These are phyloP conservation scores for Myochromella boudieri DNA, from an alignment of 768 basidiomycete genomes.

Conservation along the genomic window DNA sequence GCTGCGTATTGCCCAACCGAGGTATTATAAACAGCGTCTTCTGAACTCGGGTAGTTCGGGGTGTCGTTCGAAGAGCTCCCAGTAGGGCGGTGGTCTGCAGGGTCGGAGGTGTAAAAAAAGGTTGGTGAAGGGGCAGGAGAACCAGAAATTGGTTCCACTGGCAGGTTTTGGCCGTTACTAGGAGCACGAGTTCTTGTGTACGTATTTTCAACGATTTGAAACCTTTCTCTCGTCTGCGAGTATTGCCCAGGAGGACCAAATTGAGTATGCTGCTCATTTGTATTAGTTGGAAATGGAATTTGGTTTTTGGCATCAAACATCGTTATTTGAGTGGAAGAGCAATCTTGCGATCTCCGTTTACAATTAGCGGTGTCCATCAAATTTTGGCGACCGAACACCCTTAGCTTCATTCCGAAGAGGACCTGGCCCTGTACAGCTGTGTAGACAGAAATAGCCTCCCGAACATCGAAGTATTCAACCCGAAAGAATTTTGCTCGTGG, in stretches of 20 bases:
- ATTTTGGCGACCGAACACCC: slow-evolving; percentile 33
- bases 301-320: slow-evolving; percentile 5
- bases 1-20: slow-evolving; percentile 20
- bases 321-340: background rate
- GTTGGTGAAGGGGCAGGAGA: slow-evolving; percentile 29
- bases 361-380: slow-evolving; percentile 4
- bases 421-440: slow-evolving; percentile 46
- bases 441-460: slow-evolving; percentile 54
- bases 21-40: slow-evolving; percentile 39
- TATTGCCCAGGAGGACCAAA: slow-evolving; percentile 31
- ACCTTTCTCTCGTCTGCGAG: slow-evolving; percentile 36
- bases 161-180: slow-evolving; percentile 26
- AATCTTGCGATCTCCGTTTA: slow-evolving; percentile 6
- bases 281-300: slow-evolving; percentile 9
- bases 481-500: slow-evolving; percentile 38
- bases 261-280: slow-evolving; percentile 10
- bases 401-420: slow-evolving; percentile 53
- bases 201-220: slow-evolving; percentile 22
- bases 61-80: slow-evolving; percentile 18
- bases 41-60: slow-evolving; percentile 10
- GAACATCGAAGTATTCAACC: slow-evolving; percentile 69
- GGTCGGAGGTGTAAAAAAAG: slow-evolving; percentile 32
- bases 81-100: slow-evolving; percentile 28
- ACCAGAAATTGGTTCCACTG: slow-evolving; percentile 9
- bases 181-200: slow-evolving; percentile 24